Conservation (phyloP, 23 red algal genomes). For the Gracilaria domingensis region DNA sequence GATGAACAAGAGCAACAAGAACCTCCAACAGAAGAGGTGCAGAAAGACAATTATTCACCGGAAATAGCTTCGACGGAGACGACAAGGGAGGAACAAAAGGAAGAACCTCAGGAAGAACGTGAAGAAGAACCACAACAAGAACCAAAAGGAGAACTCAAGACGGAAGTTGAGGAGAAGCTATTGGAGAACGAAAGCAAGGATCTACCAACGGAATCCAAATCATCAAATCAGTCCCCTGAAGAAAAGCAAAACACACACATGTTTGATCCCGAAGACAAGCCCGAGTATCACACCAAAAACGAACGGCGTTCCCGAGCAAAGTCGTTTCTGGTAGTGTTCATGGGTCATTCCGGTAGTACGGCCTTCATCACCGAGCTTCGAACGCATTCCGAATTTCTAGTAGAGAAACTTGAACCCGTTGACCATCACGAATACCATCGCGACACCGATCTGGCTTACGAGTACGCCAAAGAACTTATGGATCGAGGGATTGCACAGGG, state of each 20-base stretch:
- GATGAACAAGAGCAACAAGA: not conserved
- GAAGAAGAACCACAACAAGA: not conserved
- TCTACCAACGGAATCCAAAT: not conserved
- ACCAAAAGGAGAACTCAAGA: not conserved
- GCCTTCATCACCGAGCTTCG: constrained; percentile 69
- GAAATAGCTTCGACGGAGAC: too few relatives aligned
- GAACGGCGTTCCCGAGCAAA: constrained; percentile 54
- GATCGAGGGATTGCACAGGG: constrained; percentile 51
- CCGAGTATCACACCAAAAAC: not conserved
- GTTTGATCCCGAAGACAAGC: constrained; percentile 3
- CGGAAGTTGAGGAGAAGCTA: not conserved
- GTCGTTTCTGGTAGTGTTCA: constrained; percentile 72
- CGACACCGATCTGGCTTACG: constrained; percentile 45
- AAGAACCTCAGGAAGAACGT: not conserved
- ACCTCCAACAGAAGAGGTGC: too few relatives aligned
- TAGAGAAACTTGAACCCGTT: constrained; percentile 60
- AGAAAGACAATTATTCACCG: too few relatives aligned
- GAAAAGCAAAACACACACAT: not conserved
- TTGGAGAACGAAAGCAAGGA: not conserved
- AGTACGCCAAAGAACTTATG: constrained; percentile 48
- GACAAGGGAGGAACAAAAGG: too few relatives aligned
- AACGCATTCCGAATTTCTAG: constrained; percentile 49
- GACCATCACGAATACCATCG: constrained; percentile 58
- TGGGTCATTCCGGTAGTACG: constrained; percentile 80
- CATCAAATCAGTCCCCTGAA: not conserved